Percentiles rank a stretch among this genome's conserved stretches.
Evolutionary conservation across 164 flowering plant species (phyloP).

Genomic region (Aristolochia californica): DNA sequence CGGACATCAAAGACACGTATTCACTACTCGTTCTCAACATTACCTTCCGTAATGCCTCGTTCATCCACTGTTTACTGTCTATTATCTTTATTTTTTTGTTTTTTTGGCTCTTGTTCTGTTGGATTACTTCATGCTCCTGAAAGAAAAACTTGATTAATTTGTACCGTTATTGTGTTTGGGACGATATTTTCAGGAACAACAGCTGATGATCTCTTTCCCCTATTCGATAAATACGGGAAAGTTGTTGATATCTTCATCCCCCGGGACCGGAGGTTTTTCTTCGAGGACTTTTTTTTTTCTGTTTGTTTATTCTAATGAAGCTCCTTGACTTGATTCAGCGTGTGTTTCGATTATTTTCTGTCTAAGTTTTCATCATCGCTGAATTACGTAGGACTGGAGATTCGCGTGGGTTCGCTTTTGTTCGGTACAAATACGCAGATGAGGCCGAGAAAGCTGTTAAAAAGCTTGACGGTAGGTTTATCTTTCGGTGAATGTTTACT

Average conservation of each 20-base stretch:
- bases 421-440: slow-evolving; percentile 63
- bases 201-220: slow-evolving; percentile 89
- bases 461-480: slow-evolving; percentile 47
- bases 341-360: neutral
- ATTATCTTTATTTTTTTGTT: neutral
- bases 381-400: slow-evolving; percentile 51
- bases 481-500: neutral
- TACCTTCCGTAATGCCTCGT: slow-evolving; percentile 59
- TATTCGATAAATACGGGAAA: slow-evolving; percentile 85
- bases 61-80: slow-evolving; percentile 1
- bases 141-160: neutral
- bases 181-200: slow-evolving; percentile 50
- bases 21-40: slow-evolving; percentile 98
- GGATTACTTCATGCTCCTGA: neutral
- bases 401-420: slow-evolving; percentile 74
- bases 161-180: too few relatives aligned
- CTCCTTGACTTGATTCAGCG: neutral
- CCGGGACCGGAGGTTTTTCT: slow-evolving; percentile 51
- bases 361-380: neutral
- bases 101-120: slow-evolving; percentile 1
- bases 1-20: slow-evolving; percentile 88
- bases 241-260: slow-evolving; percentile 97
- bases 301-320: neutral
- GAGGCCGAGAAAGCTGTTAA: slow-evolving; percentile 74
- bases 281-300: neutral